phyloP scores from a whole-genome alignment of 2,329 filamentous ascomycete genomes.

The Diaporthe aspalathi region DNA sequence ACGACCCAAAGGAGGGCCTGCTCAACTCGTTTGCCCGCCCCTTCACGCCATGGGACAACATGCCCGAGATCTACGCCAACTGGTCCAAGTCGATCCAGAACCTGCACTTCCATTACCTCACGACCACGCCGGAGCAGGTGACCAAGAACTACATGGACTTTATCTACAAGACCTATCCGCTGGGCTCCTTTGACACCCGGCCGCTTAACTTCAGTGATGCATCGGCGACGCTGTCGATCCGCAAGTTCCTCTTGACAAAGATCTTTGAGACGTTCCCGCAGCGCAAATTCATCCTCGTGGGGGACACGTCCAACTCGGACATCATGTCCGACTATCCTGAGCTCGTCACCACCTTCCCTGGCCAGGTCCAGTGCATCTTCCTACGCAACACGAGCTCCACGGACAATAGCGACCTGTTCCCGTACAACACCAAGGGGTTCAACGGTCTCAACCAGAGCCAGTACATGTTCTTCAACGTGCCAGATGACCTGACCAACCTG shows the following conservation, averaged over 20 bases:
- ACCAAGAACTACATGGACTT: conserved; percentile 84
- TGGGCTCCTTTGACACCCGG: conserved; percentile 81
- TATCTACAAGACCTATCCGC: conserved; percentile 82
- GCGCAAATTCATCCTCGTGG: conserved; percentile 80
- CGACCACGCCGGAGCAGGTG: conserved; percentile 81
- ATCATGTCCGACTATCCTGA: conserved; percentile 75
- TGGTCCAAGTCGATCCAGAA: conserved; percentile 75
- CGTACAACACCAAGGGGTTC: conserved; percentile 80
- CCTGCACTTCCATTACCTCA: conserved; percentile 84
- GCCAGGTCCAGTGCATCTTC: conserved; percentile 81
- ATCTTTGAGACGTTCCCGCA: conserved; percentile 80
- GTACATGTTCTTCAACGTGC: conserved; percentile 84
- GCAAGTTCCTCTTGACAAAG: conserved; percentile 75
- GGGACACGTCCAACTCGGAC: conserved; percentile 81
- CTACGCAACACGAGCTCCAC: conserved; percentile 72
- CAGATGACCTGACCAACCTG: conserved; percentile 74
- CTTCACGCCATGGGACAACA: conserved; percentile 80
- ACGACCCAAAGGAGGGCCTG: conserved; percentile 77
- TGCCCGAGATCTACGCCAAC: conserved; percentile 82
- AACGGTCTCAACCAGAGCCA: conserved; percentile 71
- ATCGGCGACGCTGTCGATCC: conserved; percentile 76
- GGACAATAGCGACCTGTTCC: conserved; percentile 74
- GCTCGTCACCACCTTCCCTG: conserved; percentile 73
- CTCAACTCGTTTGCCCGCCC: conserved; percentile 80
- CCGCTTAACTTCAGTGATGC: conserved; percentile 85